These are phyloP conservation scores for Plasmodium inui DNA, from an alignment of 169 alveolate species.

Conservation along the genomic window DNA sequence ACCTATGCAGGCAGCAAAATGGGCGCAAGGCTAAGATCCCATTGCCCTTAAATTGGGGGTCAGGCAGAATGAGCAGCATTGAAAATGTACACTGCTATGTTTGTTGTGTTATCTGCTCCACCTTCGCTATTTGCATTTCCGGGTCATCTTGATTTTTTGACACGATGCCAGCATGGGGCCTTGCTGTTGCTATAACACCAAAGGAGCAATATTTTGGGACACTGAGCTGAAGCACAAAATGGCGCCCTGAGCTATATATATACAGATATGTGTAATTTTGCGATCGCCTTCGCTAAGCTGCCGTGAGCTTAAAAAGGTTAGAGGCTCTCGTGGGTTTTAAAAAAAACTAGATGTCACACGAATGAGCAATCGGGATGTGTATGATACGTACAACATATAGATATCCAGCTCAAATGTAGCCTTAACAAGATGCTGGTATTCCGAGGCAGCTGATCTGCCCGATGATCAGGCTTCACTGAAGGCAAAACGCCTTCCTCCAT, in stretches of 20 bases:
- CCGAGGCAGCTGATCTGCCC: background rate
- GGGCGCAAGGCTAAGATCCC: background rate
- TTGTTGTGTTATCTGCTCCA: background rate
- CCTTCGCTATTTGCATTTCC: background rate
- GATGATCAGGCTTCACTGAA: background rate
- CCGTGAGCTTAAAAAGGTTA: background rate
- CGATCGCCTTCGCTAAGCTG: background rate
- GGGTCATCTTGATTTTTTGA: background rate
- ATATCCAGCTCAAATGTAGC: background rate
- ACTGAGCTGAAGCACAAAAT: background rate
- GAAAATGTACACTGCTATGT: background rate
- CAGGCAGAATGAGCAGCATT: background rate
- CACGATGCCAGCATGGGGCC: background rate
- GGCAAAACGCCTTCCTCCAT: background rate
- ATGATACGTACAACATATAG: too few relatives aligned
- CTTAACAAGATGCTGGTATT: background rate
- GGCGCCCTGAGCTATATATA: background rate
- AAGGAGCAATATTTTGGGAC: background rate
- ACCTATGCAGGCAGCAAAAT: background rate
- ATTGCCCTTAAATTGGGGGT: background rate
- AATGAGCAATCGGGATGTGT: background rate
- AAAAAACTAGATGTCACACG: background rate
- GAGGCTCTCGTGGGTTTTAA: background rate
- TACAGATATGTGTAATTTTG: background rate
- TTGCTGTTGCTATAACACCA: background rate